Evolutionary conservation across 331 rosid species (phyloP).

Genomic region (Prunus yedoensis): DNA sequence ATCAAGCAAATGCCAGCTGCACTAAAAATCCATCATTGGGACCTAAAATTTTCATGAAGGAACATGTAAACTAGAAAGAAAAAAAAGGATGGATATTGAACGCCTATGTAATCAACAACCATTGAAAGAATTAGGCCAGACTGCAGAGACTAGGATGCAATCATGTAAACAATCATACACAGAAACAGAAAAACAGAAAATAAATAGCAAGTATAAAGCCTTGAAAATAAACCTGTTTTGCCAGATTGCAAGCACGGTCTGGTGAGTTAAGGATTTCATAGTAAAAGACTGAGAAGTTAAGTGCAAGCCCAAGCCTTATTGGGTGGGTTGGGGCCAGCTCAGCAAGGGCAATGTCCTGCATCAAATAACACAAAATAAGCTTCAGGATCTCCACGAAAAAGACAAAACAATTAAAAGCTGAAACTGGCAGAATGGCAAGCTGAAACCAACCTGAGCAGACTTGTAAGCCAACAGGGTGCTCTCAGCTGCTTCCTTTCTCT

Average conservation of each 20-base stretch:
- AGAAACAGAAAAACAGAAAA: neutral
- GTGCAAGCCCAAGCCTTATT: constrained; percentile 95
- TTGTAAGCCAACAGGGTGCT: constrained; percentile 91
- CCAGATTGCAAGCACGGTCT: constrained; percentile 96
- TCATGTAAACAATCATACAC: neutral
- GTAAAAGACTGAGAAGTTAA: constrained; percentile 92
- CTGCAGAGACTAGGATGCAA: too few relatives aligned
- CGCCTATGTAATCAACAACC: neutral
- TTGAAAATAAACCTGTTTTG: constrained; percentile 63
- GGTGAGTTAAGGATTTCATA: constrained; percentile 98
- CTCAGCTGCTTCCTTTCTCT: constrained; percentile 94
- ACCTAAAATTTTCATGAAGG: neutral
- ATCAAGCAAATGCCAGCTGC: neutral
- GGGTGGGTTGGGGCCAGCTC: constrained; percentile 89
- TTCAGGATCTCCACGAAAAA: constrained; percentile 4
- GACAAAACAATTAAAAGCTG: neutral
- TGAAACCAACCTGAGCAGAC: constrained; percentile 80
- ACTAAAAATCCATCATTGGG: neutral
- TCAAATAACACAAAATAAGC: constrained; percentile 4
- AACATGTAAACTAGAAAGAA: neutral
- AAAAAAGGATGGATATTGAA: neutral
- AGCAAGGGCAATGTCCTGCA: constrained; percentile 80
- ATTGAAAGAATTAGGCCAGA: too few relatives aligned
- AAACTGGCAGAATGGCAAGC: neutral
- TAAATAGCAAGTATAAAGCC: neutral